Evolutionary conservation across 2,329 filamentous ascomycete genomes (phyloP), one percentile per base, ranked within the genome.

Genomic region (Monilinia vaccinii-corymbosi): DNA sequence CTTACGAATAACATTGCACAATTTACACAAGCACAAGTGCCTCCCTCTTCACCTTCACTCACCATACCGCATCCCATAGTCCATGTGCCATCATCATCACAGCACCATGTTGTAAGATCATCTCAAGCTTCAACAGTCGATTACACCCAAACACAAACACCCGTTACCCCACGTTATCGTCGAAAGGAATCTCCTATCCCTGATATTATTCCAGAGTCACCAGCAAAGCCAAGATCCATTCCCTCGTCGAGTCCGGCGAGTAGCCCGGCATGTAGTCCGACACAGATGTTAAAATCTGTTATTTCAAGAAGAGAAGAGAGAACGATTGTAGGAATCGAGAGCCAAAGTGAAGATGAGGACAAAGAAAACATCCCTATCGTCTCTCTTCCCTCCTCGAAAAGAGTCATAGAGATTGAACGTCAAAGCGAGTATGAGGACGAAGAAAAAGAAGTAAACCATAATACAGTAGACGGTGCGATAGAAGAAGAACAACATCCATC

Each of bases 41-140:
- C 58, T 3, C 38, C 38, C 16, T 60, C 58, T 8, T 46, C 44
- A 3, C 28, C 58, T n/a, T 38, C 56, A 6, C 8, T 45, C 7
- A 7, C 25, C 10, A 51, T n/a, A 1, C 40, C 23, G 40, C 9
- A n/a, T 45, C 18, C 51, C 42, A 21, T 31, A 6, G 16, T 42
- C 13, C 42, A 56, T 8, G 32, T 55, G 31, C 51, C n/a, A n/a
- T n/a, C 44, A 13, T 42, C 60, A n/a, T 32, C 25, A 45, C 60
- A 21, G 36, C 21, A 46, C 32, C 34, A 32, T 10, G 16, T 21
- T 13, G 3, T 50, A 25, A 57, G 46, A 13, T 56, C 61, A 7
- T 72, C 71, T 5, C 70, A 71, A 61, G 71, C 71, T n/a, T 64
- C 65, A 10, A 72, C 70, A 2, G 69, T 71, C 4, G 69, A 71